Conservation (phyloP, 495 filamentous ascomycete species). For the Aspergillus mulundensis region DNA sequence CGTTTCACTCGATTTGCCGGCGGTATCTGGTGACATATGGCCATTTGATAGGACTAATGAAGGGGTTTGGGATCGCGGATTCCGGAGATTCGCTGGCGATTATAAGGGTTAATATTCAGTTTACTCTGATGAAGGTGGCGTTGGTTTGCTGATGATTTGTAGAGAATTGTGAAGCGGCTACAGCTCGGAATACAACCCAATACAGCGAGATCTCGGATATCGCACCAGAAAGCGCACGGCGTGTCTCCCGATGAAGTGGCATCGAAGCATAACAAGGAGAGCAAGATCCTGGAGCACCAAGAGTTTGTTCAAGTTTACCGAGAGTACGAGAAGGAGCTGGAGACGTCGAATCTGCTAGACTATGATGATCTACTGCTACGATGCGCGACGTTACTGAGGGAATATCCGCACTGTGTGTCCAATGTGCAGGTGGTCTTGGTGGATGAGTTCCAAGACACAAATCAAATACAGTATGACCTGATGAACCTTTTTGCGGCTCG, state of each 20-base stretch:
- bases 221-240: slow-evolving; percentile 77
- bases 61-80: slow-evolving; percentile 93
- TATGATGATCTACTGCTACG: slow-evolving; percentile 91
- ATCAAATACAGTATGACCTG: slow-evolving; percentile 88
- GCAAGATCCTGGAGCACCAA: slow-evolving; percentile 58
- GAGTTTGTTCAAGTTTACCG: slow-evolving; percentile 71
- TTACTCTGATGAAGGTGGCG: not conserved
- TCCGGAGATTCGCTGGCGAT: slow-evolving; percentile 72
- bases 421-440: slow-evolving; percentile 92
- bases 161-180: slow-evolving; percentile 76
- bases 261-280: slow-evolving; percentile 30
- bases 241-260: slow-evolving; percentile 41
- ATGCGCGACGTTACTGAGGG: slow-evolving; percentile 74
- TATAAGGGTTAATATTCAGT: slow-evolving; percentile 33
- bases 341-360: slow-evolving; percentile 79
- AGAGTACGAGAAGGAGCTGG: slow-evolving; percentile 73
- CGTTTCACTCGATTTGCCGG: slow-evolving; percentile 91
- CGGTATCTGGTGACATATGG: slow-evolving; percentile 86
- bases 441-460: slow-evolving; percentile 98
- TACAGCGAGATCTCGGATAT: slow-evolving; percentile 70
- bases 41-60: slow-evolving; percentile 71
- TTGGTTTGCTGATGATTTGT: slow-evolving; percentile 6
- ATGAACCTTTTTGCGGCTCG: slow-evolving; percentile 83
- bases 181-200: slow-evolving; percentile 65
- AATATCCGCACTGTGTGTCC: slow-evolving; percentile 77